Base-by-base conservation (phyloP, 2,329 filamentous ascomycete genomes). In the Akanthomyces dipterigenus region DNA sequence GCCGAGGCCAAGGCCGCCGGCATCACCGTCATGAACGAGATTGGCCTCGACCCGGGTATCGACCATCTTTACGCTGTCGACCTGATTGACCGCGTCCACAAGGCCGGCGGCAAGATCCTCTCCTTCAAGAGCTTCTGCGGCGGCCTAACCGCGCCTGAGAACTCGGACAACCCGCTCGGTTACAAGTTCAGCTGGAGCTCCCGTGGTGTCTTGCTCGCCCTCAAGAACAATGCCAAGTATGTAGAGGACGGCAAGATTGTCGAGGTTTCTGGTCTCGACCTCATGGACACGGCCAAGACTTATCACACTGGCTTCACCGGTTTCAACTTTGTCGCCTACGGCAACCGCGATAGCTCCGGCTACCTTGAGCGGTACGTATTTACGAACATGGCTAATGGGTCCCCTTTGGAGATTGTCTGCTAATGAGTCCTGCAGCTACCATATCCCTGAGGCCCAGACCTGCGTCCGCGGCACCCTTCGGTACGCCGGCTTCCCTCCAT, bases 21-120 rank as follows among this genome's bases (percentile, higher is more conserved):
- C 64, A 97, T 97, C 73, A 96, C 91, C 12, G 93, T 97, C 72
- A 93, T 97, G 89, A 97, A 98, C 78, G 93, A 98, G 83, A 96
- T 96, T 72, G 91, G 91, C 64, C 72, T 89, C 63, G 67, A 70
- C 60, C 68, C 69, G 40, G 67, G 68, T 60, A 85, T 91, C 66
- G 88, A 91, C 72, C 87, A 89, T 73, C 77, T 83, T n/a, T 80
- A 93, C 72, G 93, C 93, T 51, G 85, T 97, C 74, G 90, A 93
- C 80, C 91, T 87, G 62, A 96, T 97, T 69, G 85, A 89, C 59
- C 84, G 91, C 72, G 91, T 96, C n/a, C 93, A 97, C 82, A 79
- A 84, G 64, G 88, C 82, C 18, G 93, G 92, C 63, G 93, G 93
- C 73, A 95, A 95, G 81, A 88, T 98, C 72, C 78, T 82, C 34